Base-by-base conservation (phyloP, 108 stramenopile genomes). In the Pseudonitzschia delicatissima region DNA sequence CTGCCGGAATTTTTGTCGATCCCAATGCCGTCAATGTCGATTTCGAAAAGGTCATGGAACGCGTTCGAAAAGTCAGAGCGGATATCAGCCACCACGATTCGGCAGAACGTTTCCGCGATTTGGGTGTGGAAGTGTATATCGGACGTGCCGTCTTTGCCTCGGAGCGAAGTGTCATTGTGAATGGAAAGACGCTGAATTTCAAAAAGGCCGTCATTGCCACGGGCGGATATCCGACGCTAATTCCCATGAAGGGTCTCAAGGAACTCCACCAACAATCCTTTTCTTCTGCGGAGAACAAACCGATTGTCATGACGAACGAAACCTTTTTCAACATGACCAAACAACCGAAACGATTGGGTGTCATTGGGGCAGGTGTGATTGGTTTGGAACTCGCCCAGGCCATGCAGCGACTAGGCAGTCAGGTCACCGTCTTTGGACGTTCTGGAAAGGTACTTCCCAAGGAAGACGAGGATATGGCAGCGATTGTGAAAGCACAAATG, bases 301-400 rank as follows among this genome's bases (percentile, higher is more conserved):
- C 84, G 3, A 49, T 71, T 31, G 80, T 88, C 40, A 80, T 92
- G 83, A 96, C 94, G 25, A 95, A 95, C 64, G 91, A 88, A 66
- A 90, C 85, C 18, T 77, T 96, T 55, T 96, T 92, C 78, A 93
- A 94, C 51, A 66, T 94, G 66, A 84, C 86, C 4, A 69, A 67
- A 39, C 82, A 88, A 53, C 96, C 96, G 11, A 73, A 83, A 48
- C 66, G 77, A 27, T 37, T 94, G 82, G 74, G 77, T 25, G 86
- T 95, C 7, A 78, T 95, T 62, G 96, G 96, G 7, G 78, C 89
- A 39, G 96, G 96, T 27, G 92, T 92, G 18, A 91, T 96, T 64
- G 96, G 94, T 15, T 53, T 91, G 67, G 96, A 96, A 68, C 63
- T 96, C 71, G 89, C 96, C 27, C 96, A 96, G 76, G 70, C 90